Percentiles rank a stretch among this genome's conserved stretches.
These are phyloP conservation scores for Spergularia bocconei DNA, from an alignment of 148 eudicot species.

Conservation along the genomic window DNA sequence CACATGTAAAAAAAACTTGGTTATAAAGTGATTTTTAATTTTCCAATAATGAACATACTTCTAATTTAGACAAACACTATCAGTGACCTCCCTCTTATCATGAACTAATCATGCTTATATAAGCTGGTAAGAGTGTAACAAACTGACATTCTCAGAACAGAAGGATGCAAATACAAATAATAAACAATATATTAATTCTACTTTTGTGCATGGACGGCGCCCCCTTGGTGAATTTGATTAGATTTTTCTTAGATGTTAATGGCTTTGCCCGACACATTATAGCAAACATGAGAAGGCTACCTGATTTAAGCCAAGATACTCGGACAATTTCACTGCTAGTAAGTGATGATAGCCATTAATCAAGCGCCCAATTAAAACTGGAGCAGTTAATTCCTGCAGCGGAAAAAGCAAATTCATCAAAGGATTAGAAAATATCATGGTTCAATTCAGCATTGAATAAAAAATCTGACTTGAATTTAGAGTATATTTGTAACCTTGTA, in stretches of 20 bases:
- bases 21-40: background rate
- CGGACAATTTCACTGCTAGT: conserved; percentile 79
- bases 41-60: background rate
- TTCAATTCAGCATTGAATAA: background rate
- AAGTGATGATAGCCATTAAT: conserved; percentile 85
- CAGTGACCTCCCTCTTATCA: conserved; percentile 1
- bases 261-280: background rate
- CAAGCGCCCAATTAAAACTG: conserved; percentile 85
- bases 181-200: background rate
- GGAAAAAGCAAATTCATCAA: conserved; percentile 18
- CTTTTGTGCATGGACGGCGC: background rate
- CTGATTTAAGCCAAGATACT: conserved; percentile 77
- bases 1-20: background rate
- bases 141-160: background rate
- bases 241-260: background rate
- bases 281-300: conserved; percentile 36
- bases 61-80: background rate
- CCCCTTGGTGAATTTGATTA: background rate
- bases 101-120: background rate
- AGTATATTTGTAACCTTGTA: conserved; percentile 61
- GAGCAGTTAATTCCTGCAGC: conserved; percentile 80
- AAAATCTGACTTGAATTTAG: background rate
- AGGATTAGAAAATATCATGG: conserved; percentile 1
- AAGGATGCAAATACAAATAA: background rate
- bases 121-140: background rate